Conservation (phyloP, 345 rosid species). For the Psidium guajava region DNA sequence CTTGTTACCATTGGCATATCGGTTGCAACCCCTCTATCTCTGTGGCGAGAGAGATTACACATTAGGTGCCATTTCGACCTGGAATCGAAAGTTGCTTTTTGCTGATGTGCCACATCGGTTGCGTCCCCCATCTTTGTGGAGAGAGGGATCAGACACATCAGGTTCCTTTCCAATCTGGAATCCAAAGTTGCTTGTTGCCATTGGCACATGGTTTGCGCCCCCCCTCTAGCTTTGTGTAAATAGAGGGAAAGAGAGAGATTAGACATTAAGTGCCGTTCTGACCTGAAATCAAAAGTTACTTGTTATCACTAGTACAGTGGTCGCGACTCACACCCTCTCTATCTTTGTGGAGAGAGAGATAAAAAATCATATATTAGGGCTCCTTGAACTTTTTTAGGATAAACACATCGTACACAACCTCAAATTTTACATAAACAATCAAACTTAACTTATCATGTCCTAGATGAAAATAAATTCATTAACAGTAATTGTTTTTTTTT, state of each 20-base stretch:
- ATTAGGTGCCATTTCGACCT: not conserved
- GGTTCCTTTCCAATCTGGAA: not conserved
- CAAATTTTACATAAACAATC: not conserved
- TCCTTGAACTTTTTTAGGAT: not conserved
- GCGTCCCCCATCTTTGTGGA: not conserved
- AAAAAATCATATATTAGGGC: too few relatives aligned
- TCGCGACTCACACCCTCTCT: too few relatives aligned
- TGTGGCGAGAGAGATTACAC: not conserved
- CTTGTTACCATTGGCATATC: not conserved
- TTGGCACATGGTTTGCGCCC: too few relatives aligned
- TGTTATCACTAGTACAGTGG: too few relatives aligned
- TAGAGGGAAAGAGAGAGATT: too few relatives aligned
- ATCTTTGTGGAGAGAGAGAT: too few relatives aligned
- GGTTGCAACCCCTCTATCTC: not conserved
- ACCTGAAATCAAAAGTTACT: too few relatives aligned
- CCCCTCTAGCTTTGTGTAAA: too few relatives aligned
- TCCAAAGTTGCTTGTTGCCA: too few relatives aligned
- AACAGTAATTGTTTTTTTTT: not conserved
- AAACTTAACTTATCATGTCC: not conserved
- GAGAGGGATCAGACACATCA: not conserved
- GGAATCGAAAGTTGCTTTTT: not conserved
- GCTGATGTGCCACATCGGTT: not conserved
- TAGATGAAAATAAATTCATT: not conserved
- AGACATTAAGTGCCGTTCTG: too few relatives aligned
- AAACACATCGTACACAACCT: not conserved